Evolutionary conservation across 78 protist species (phyloP), one percentile per base, ranked within the genome.

Genomic region (Trichosphaerium sp.): DNA sequence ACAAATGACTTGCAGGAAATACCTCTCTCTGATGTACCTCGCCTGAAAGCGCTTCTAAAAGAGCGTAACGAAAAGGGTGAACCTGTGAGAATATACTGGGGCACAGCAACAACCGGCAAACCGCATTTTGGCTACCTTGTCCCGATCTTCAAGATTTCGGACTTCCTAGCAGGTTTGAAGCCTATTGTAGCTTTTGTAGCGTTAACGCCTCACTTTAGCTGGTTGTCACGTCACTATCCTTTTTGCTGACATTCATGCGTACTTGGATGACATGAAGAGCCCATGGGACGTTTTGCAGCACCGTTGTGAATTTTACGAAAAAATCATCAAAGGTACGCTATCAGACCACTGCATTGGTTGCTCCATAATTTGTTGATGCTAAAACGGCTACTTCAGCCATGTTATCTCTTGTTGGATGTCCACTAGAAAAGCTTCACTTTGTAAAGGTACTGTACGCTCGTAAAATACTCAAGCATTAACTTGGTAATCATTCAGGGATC

Each of bases 81-180:
- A 25, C 11, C 21, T 28, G 40, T 42, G 39, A 6, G 23, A 41
- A 5, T 72, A 29, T 72, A 72, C 78, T 72, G 78, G 78, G 78
- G 78, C 23, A 72, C 78, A 5, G 78, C 78, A 11, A 2, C 69
- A 42, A 72, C 78, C 25, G 68, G 69, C 3, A 25, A 0, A 62
- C 78, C 78, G 4, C 78, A 72, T 48, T 25, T 72, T 49, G 78
- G 41, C 59, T 72, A 72, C 78, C 62, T 72, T 41, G 78, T 72
- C 25, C 78, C 78, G 57, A 59, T 62, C 52, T 2, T 47, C 25
- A 72, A 72, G 69, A 59, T 72, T 3, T 57, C 78, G 47, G 78
- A 72, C 44, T 57, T 72, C 42, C 59, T 72, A 29, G 78, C 78
- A 1, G 78, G 77, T 1, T 59, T 25, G 32, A 71, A 61, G 75